Evolutionary conservation across 2,329 filamentous ascomycete species (phyloP).

Genomic region (Claviceps cyperi): DNA sequence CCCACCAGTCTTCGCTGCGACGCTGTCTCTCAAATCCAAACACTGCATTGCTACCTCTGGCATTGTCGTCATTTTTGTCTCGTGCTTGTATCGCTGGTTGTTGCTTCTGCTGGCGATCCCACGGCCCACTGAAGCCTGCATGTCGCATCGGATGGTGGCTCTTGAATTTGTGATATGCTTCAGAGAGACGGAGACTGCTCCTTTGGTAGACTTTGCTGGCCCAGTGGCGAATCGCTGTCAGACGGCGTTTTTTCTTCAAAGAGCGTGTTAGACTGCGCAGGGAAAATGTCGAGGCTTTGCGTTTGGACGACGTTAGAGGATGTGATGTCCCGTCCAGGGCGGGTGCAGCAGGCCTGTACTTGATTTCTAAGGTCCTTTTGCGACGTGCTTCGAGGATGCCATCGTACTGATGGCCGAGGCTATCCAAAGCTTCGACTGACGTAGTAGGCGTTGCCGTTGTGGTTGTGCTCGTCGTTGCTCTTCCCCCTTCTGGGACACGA

Average conservation of each 20-base stretch:
- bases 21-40: constrained; percentile 14
- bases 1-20: constrained; percentile 21
- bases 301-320: constrained; percentile 10
- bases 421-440: constrained; percentile 1
- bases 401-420: constrained; percentile 12
- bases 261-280: constrained; percentile 14
- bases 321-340: constrained; percentile 3
- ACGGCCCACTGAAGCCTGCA: not conserved
- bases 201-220: constrained; percentile 15
- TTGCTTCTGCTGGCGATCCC: not conserved
- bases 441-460: not conserved
- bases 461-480: not conserved
- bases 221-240: constrained; percentile 16
- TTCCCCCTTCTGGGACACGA: not conserved
- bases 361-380: constrained; percentile 8
- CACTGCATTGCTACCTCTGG: constrained; percentile 10
- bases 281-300: constrained; percentile 18
- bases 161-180: constrained; percentile 15
- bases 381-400: constrained; percentile 9
- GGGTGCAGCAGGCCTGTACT: not conserved
- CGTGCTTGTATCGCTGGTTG: not conserved
- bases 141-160: constrained; percentile 10
- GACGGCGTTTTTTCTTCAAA: constrained; percentile 13
- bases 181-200: constrained; percentile 13
- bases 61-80: constrained; percentile 12